Percentiles rank a stretch among this genome's conserved stretches.
Evolutionary conservation across 1,139 yeast genomes (phyloP).

Genomic region (Zygotorulaspora mrakii): DNA sequence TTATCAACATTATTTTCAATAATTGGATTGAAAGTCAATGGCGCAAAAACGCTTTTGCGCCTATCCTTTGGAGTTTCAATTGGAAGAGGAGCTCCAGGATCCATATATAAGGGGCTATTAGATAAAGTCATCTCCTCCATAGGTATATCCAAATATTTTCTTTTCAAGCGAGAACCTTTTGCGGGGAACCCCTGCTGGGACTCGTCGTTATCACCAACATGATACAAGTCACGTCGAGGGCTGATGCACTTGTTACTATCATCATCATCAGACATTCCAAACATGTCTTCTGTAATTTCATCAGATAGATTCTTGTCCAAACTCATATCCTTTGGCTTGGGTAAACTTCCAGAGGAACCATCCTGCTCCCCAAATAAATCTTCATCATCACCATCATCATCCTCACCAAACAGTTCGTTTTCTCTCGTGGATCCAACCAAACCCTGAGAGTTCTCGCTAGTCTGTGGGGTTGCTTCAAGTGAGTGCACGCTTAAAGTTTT

Average conservation of each 20-base stretch:
- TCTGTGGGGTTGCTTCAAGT: background rate
- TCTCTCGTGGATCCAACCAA: constrained; percentile 22
- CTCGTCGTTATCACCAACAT: constrained; percentile 12
- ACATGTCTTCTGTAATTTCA: constrained; percentile 37
- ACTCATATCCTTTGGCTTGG: constrained; percentile 9
- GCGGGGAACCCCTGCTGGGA: constrained; percentile 5
- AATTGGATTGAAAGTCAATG: constrained; percentile 72
- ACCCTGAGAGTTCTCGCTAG: constrained; percentile 6
- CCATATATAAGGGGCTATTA: constrained; percentile 55
- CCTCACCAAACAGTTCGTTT: constrained; percentile 28
- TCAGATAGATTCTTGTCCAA: constrained; percentile 19
- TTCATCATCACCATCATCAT: constrained; percentile 29
- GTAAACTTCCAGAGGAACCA: constrained; percentile 21
- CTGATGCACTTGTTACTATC: constrained; percentile 21
- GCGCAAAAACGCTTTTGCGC: constrained; percentile 66
- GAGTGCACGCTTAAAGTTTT: constrained; percentile 5
- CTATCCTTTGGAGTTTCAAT: constrained; percentile 54
- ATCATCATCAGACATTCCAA: constrained; percentile 35
- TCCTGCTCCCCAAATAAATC: constrained; percentile 36
- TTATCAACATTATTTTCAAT: constrained; percentile 73
- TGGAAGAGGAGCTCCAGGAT: constrained; percentile 82
- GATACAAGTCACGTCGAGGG: constrained; percentile 7
- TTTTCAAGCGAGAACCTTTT: constrained; percentile 20
- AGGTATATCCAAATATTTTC: constrained; percentile 49
- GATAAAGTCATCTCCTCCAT: constrained; percentile 53